Base-by-base conservation (phyloP, 2,329 filamentous ascomycete species). In the Aureobasidium namibiae region DNA sequence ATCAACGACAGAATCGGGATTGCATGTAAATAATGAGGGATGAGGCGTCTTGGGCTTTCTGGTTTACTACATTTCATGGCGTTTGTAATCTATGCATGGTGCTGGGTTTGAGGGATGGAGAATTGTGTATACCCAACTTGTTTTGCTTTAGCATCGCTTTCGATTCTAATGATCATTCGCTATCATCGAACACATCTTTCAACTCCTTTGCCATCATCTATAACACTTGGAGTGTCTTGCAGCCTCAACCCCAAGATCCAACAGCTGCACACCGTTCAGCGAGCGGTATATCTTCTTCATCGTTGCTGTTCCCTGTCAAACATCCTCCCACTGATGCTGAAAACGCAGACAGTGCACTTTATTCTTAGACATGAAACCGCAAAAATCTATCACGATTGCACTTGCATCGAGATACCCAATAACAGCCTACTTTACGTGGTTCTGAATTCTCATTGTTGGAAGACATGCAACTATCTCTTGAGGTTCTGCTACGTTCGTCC, bases 81-180 rank as follows among this genome's bases (percentile, higher is more conserved):
- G 45, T 52, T 53, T 52, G 33, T 4, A 16, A 39, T 57, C 54
- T 56, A 45, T 57, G 54, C 54, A 57, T 57, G 42, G 54, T 29
- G 16, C 34, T 33, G 54, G 41, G 50, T 31, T 11, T 29, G 3
- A 42, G 46, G 59, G 60, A 62, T 58, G 48, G 48, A 56, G 56
- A 60, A 13, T 56, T 62, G 36, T 60, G 46, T 58, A 53, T 61
- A 60, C 33, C 59, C 50, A 58, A 60, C 59, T 62, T 38, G 33
- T 46, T 34, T 58, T 59, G 53, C 41, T 61, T 62, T 53, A 59
- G 36, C 53, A 36, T 23, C 48, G 56, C 49, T 45, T 44, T 36
- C 16, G 39, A 56, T 39, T 33, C 7, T 56, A 45, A 56, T 36
- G 38, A 56, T 36, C 52, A 45, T 44, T 54, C 50, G 36, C 26